Evolutionary conservation across 2,329 filamentous ascomycete genomes (phyloP).

Genomic region (Botryotinia globosa): DNA sequence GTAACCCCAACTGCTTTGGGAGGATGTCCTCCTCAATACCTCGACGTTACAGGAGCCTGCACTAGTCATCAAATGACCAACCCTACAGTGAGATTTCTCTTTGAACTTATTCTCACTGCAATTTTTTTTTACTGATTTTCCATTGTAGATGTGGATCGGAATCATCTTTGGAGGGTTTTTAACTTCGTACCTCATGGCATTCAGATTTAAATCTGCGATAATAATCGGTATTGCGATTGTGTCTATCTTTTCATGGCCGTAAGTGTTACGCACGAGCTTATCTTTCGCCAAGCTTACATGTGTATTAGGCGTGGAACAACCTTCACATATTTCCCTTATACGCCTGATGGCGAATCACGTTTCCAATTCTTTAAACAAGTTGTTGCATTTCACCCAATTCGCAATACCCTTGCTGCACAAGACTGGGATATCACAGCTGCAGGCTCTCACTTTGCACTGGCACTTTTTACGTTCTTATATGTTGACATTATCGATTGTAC

Average conservation of each 20-base stretch:
- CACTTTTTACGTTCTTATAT: slow-evolving; percentile 74
- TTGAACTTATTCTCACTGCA: not conserved
- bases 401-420: slow-evolving; percentile 59
- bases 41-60: slow-evolving; percentile 52
- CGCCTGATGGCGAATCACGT: slow-evolving; percentile 57
- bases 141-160: slow-evolving; percentile 71
- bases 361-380: slow-evolving; percentile 73
- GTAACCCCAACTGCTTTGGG: slow-evolving; percentile 73
- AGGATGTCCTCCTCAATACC: slow-evolving; percentile 62
- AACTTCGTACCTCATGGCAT: slow-evolving; percentile 78
- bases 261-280: slow-evolving; percentile 37
- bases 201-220: slow-evolving; percentile 71
- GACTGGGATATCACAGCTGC: slow-evolving; percentile 57
- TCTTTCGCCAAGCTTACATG: slow-evolving; percentile 4
- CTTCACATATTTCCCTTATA: slow-evolving; percentile 72
- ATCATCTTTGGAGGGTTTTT: slow-evolving; percentile 77
- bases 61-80: slow-evolving; percentile 68
- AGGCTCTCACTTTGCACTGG: slow-evolving; percentile 63
- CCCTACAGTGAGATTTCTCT: slow-evolving; percentile 54
- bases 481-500: slow-evolving; percentile 79
- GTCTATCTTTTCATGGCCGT: slow-evolving; percentile 73
- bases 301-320: slow-evolving; percentile 56
- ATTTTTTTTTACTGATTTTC: slow-evolving; percentile 2
- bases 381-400: slow-evolving; percentile 68
- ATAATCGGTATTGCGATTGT: slow-evolving; percentile 70